These are phyloP conservation scores for Nepenthes mirabilis DNA, from an alignment of 148 eudicot genomes.

Conservation along the genomic window DNA sequence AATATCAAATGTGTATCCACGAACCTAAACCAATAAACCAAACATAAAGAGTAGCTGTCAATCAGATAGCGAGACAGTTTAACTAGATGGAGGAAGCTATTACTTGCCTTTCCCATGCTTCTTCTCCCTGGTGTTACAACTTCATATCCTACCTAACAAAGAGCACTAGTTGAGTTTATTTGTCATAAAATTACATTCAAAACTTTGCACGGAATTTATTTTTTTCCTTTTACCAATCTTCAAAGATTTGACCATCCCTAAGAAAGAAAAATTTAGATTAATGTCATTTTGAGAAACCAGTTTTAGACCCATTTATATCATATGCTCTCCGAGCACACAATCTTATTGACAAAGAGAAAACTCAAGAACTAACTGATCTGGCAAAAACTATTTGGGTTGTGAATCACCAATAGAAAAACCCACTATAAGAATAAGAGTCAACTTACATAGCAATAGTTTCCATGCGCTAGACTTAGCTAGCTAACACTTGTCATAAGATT, in stretches of 20 bases:
- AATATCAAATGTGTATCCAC: conserved; percentile 55
- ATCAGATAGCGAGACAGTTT: not conserved
- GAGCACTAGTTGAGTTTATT: conserved; percentile 8
- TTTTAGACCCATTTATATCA: no score
- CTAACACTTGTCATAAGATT: no score
- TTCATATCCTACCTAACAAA: conserved; percentile 53
- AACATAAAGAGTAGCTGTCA: not conserved
- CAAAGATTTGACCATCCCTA: not conserved
- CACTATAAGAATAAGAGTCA: no score
- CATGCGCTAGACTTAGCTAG: no score
- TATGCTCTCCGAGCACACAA: no score
- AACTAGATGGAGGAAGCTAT: not conserved
- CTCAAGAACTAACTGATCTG: no score
- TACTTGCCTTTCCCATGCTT: conserved; percentile 50
- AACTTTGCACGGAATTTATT: not conserved
- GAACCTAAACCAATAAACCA: conserved; percentile 29
- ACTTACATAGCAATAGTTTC: no score
- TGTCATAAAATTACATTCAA: not conserved
- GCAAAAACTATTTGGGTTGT: no score
- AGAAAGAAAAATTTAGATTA: not conserved
- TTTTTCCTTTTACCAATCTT: not conserved
- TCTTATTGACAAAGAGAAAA: no score
- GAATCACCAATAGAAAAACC: no score
- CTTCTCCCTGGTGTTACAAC: conserved; percentile 39
- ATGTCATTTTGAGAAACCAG: not conserved